Evolutionary conservation across 306 rosid genomes (phyloP).

Genomic region (Echinosophora koreensis): DNA sequence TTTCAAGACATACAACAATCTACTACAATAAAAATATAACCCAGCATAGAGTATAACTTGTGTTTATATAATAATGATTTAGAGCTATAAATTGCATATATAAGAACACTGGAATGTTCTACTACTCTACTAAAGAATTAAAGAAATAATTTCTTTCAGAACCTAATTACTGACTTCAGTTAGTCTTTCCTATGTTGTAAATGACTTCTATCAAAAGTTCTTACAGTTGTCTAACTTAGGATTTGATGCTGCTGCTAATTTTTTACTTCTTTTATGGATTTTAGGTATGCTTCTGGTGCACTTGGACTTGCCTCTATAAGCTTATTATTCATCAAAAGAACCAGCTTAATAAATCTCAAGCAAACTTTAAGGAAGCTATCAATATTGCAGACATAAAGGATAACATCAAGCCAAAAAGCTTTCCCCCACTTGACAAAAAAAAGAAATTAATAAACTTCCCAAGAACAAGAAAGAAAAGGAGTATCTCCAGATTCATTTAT

Average conservation of each 20-base stretch:
- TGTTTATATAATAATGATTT: conserved; percentile 11
- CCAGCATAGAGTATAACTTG: not conserved
- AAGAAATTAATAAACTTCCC: conserved; percentile 15
- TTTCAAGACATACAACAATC: conserved; percentile 17
- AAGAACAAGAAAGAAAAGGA: not conserved
- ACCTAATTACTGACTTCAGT: not conserved
- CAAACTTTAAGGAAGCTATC: not conserved
- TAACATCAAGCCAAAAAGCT: conserved; percentile 6
- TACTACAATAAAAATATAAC: conserved; percentile 29
- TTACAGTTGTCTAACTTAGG: conserved; percentile 19
- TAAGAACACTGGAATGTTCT: conserved; percentile 18
- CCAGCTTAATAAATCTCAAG: not conserved
- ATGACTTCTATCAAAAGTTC: not conserved
- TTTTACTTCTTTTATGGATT: not conserved
- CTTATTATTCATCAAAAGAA: not conserved
- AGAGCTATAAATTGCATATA: not conserved
- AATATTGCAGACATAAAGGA: not conserved
- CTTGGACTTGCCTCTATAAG: not conserved
- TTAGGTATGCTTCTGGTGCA: conserved; percentile 2
- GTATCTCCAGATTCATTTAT: not conserved
- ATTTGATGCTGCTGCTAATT: not conserved
- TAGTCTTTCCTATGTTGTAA: not conserved
- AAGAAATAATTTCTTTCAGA: conserved; percentile 13
- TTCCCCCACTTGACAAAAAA: not conserved
- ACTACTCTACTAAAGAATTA: conserved; percentile 27